Base-by-base conservation (phyloP, 768 basidiomycete species). In the Rhodosporidiobolus sp. region DNA sequence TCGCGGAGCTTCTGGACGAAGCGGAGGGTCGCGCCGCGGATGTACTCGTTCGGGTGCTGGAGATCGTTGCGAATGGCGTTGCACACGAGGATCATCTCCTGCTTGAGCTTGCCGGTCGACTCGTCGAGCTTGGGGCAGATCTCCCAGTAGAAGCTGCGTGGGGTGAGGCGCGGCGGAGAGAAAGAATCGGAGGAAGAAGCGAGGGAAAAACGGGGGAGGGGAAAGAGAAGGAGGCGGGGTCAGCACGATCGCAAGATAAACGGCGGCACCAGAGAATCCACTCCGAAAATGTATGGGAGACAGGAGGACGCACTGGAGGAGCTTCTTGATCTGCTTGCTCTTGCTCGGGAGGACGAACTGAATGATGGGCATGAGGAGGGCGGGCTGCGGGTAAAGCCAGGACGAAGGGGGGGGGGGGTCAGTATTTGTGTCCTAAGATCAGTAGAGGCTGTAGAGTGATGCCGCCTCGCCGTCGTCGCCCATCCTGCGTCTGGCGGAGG, bases 31-130 rank as follows among this genome's bases (percentile, higher is more conserved):
- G 94, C 92, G 56, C 96, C 96, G 49, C 96, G 91, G 78, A 99
- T 96, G 81, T 97, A 99, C 84, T 99, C 96, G 78, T 99, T 98
- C 16, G 95, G 94, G 79, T 99, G 96, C 94, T 98, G 94, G 65
- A 98, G 87, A 84, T 99, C 95, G 81, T 97, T 96, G 73, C 94
- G 90, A 80, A 98, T 93, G 63, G 96, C 94, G 79, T 98, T 98
- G 75, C 94, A 94, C 45, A 98, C 95, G 63, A 98, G 87, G 80
- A 97, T 98, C 95, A 98, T 98, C 84, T 99, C 95, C 83, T 98
- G 96, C 86, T 95, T 97, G 76, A 98, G 83, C 83, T 97, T 98
- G 61, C 95, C 95, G 75, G 87, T 89, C 24, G 38, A 26, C 78
- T 98, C 95, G 78, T 98, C 95, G 74, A 94, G 89, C 82, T 97